phyloP scores from a whole-genome alignment of 1,284 basidiomycete species.

The Marasmius fiardii region DNA sequence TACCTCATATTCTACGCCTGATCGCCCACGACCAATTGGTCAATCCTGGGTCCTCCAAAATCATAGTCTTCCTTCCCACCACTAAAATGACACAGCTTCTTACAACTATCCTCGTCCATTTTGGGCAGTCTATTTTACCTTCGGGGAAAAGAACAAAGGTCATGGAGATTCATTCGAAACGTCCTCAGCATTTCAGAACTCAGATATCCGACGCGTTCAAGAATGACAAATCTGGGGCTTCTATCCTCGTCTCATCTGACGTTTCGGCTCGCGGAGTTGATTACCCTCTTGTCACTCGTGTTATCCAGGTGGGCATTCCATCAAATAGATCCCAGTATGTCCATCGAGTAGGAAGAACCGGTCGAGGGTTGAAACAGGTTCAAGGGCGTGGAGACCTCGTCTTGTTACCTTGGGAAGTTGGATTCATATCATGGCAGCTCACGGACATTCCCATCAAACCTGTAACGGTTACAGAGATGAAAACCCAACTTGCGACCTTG shows the following conservation, averaged over 20 bases:
- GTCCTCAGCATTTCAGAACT: constrained; percentile 65
- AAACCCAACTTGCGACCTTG: constrained; percentile 47
- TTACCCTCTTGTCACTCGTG: constrained; percentile 88
- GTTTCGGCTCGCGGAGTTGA: constrained; percentile 91
- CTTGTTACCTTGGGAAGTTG: constrained; percentile 79
- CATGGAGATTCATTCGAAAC: constrained; percentile 88
- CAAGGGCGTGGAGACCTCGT: constrained; percentile 87
- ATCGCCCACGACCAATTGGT: constrained; percentile 88
- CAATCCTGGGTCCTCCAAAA: constrained; percentile 72
- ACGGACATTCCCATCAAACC: constrained; percentile 71
- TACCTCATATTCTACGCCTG: constrained; percentile 79
- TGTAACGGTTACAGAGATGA: constrained; percentile 49
- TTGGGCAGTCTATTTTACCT: constrained; percentile 42
- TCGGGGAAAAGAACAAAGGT: constrained; percentile 50
- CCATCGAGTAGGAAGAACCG: constrained; percentile 91
- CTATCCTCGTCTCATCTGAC: constrained; percentile 83
- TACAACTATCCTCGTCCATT: constrained; percentile 56
- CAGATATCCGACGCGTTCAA: constrained; percentile 70
- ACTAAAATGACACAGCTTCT: constrained; percentile 85
- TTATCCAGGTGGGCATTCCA: constrained; percentile 91
- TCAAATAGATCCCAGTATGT: constrained; percentile 75
- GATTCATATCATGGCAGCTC: constrained; percentile 68
- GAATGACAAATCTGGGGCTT: constrained; percentile 51
- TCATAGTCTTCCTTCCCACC: constrained; percentile 88
- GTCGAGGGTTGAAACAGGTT: constrained; percentile 58